phyloP scores from a whole-genome alignment of 169 alveolate species.

The Cryptosporidium sp. region DNA sequence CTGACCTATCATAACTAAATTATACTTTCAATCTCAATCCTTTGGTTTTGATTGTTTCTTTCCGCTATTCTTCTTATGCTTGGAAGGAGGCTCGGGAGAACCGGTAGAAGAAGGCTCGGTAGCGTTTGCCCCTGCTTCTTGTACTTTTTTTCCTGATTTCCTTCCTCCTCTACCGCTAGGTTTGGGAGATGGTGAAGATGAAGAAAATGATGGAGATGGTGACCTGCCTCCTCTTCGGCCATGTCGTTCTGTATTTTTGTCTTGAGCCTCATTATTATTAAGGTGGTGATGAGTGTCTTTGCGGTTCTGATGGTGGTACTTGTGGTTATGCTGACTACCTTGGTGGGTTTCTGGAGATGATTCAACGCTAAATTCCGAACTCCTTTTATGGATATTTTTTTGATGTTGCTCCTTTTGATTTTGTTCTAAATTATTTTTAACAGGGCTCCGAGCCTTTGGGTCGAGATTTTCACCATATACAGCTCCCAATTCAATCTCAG shows the following conservation, averaged over 20 bases:
- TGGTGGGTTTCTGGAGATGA: neutral
- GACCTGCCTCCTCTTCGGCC: neutral
- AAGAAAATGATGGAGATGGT: neutral
- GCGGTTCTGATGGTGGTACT: too few relatives aligned
- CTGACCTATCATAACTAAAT: neutral
- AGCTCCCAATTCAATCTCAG: neutral
- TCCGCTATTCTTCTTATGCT: neutral
- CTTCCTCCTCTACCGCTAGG: neutral
- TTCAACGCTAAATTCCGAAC: neutral
- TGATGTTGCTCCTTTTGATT: neutral
- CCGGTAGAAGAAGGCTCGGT: neutral
- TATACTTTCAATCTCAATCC: neutral
- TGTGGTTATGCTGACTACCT: neutral
- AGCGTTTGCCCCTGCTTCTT: neutral
- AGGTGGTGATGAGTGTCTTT: neutral
- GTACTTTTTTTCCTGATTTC: neutral
- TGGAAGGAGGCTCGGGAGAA: neutral
- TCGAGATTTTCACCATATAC: neutral
- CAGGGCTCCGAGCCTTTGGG: neutral
- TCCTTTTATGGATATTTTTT: neutral
- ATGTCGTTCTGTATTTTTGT: neutral
- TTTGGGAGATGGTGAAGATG: neutral
- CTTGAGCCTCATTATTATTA: neutral
- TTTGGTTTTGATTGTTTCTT: neutral
- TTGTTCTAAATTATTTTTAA: too few relatives aligned